Evolutionary conservation across 2,329 filamentous ascomycete species (phyloP), one percentile per base, ranked within the genome.

Genomic region (Aspergillus calidoustus): DNA sequence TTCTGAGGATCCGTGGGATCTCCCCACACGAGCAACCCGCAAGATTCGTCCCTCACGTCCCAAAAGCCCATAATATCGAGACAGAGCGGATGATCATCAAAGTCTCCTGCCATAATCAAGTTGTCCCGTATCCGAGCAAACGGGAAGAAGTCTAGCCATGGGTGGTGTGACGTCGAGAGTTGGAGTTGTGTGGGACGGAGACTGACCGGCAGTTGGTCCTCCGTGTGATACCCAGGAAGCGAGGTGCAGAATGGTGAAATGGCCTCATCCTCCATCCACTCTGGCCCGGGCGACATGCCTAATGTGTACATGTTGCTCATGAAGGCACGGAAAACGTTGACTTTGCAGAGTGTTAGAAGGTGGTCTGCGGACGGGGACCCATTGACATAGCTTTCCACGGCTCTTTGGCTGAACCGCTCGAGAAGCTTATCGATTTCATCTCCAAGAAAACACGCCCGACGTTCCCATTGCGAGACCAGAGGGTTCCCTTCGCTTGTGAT

Each of bases 21-120:
- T 0, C 81, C 80, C 83, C 82, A 85, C 2, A 84, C 79, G 11
- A 84, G 72, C 1, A 84, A 51, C 1, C 71, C 76, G 22, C 75
- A 70, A 53, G 66, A 66, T 19, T 62, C 61, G 1, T 57, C 51
- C 4, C 65, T 46, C 7, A 54, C 50, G 30, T 67, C 64, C 70
- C 71, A 72, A 43, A 73, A 72, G 15, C 75, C 74, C 56, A 76
- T 70, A 17, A 80, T 68, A 55, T 80, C 79, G 7, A 66, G 31
- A 62, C 78, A 80, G 1, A 80, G 62, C 11, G 49, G 54, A 17
- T 61, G 44, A 13, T 61, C 59, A 31, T 61, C 59, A 30, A 61
- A 61, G 19, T 74, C 66, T 7, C 71, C 72, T 1, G 71, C 72
- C 6, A 59, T 59, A 25, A 79, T 72, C 15, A 78, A 62, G 54